Evolutionary conservation across 2,329 filamentous ascomycete species (phyloP).

Genomic region (Aspergillus sp.): DNA sequence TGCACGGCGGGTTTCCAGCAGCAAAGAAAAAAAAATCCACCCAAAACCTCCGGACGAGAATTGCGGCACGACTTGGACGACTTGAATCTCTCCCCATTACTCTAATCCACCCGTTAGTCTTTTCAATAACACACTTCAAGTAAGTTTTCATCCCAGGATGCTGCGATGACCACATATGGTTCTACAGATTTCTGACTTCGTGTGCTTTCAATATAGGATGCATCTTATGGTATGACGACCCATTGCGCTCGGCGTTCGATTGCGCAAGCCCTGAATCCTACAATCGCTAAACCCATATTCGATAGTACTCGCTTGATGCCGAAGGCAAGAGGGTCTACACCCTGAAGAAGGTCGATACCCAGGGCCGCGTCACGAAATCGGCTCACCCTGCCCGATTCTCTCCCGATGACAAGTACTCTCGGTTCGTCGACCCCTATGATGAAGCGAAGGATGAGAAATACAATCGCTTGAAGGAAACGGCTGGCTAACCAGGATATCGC

Average conservation of each 20-base stretch:
- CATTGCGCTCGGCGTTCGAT: conserved; percentile 4
- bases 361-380: conserved; percentile 86
- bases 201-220: conserved; percentile 27
- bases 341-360: conserved; percentile 71
- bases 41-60: not conserved
- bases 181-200: conserved; percentile 8
- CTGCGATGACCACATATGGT: not conserved
- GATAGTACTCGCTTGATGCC: conserved; percentile 65
- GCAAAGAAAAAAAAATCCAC: not conserved
- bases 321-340: conserved; percentile 91
- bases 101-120: not conserved
- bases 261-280: conserved; percentile 4
- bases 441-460: not conserved
- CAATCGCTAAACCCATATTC: conserved; percentile 2
- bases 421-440: conserved; percentile 42
- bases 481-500: conserved; percentile 1
- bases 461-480: conserved; percentile 3
- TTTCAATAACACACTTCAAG: conserved; percentile 18
- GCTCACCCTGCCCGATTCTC: conserved; percentile 96
- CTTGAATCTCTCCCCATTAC: not conserved
- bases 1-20: not conserved
- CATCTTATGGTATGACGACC: conserved; percentile 41
- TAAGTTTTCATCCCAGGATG: conserved; percentile 18
- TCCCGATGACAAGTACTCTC: conserved; percentile 97
- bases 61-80: no score